phyloP scores from a whole-genome alignment of 768 basidiomycete genomes.

The Pisolithus microcarpus region DNA sequence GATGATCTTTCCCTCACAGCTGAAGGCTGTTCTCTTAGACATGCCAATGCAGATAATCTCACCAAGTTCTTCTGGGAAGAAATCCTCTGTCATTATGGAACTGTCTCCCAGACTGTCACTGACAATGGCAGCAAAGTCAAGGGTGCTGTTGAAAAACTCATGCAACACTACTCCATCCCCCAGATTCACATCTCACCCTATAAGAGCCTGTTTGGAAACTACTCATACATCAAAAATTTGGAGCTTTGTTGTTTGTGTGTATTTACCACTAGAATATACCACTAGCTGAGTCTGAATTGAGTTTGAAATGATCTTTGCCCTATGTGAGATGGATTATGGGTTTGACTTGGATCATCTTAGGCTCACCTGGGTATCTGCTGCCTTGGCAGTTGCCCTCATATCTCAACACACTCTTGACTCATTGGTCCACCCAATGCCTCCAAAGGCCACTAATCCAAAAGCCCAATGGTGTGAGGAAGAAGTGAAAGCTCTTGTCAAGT shows the following conservation, averaged over 20 bases:
- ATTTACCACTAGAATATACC: too few species aligned
- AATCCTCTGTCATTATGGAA: constrained; percentile 2
- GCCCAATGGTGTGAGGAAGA: too few species aligned
- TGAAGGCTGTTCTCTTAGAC: constrained; percentile 26
- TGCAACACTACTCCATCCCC: not conserved
- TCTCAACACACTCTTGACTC: not conserved
- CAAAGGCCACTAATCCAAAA: not conserved
- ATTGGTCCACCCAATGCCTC: not conserved
- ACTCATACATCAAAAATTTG: too few species aligned
- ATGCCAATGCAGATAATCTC: not conserved
- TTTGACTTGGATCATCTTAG: not conserved
- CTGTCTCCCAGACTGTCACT: not conserved
- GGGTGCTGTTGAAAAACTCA: not conserved
- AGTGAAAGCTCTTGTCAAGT: not conserved
- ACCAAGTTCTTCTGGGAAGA: constrained; percentile 12
- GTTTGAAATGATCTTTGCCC: too few species aligned
- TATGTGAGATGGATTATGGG: not conserved
- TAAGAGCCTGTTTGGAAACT: not conserved
- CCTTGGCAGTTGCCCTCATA: not conserved
- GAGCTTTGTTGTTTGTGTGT: too few species aligned
- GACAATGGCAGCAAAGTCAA: not conserved
- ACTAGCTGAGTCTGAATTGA: too few species aligned
- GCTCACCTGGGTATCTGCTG: not conserved
- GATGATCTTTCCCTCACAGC: not conserved
- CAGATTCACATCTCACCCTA: constrained; percentile 22